Base-by-base conservation (phyloP, 2,329 filamentous ascomycete genomes). In the Colletotrichum sp. region DNA sequence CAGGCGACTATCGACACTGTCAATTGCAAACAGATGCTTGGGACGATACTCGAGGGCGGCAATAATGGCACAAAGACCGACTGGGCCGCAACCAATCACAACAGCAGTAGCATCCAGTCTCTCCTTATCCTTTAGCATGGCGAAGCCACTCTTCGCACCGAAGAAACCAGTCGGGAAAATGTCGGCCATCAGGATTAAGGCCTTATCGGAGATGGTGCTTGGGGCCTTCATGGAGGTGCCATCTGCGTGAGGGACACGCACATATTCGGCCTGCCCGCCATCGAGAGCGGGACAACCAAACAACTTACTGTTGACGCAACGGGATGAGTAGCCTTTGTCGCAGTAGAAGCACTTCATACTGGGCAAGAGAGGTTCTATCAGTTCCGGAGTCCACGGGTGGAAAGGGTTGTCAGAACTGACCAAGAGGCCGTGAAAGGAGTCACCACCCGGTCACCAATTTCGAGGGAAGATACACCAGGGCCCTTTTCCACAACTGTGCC, bases 141-240 rank as follows among this genome's bases (percentile, higher is more conserved):
- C 91, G 83, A 98, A 93, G 8, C 93, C 96, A 81, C 95, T 97
- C 73, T 90, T 89, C 6, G 95, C 95, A 8, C 95, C 96, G 80
- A 96, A 98, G 86, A 92, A 98, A 9, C 96, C 95, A 0, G 93
- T 95, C 2, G 96, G 96, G 84, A 97, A 98, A 80, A 98, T 98
- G 82, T 98, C 96, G 18, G 95, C 95, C 96, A 98, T 98, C 30
- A 98, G 89, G 8, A 98, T 92, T 65, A 98, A 88, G 44, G 92
- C 92, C 78, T 94, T 90, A 79, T 96, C 93, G 24, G 93, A 91
- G 74, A 98, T 93, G n/a, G 79, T 80, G 10, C 90, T 91, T 3
- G 91, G 84, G 0, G 95, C 93, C 80, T 93, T 93, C 81, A 96
- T 90, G n/a, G 93, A 91, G 1, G 95, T 98, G 44, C 92, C 92